Evolutionary conservation across 140 eudicot genomes (phyloP), one percentile per base, ranked within the genome.

Genomic region (Stevia rebaudiana): DNA sequence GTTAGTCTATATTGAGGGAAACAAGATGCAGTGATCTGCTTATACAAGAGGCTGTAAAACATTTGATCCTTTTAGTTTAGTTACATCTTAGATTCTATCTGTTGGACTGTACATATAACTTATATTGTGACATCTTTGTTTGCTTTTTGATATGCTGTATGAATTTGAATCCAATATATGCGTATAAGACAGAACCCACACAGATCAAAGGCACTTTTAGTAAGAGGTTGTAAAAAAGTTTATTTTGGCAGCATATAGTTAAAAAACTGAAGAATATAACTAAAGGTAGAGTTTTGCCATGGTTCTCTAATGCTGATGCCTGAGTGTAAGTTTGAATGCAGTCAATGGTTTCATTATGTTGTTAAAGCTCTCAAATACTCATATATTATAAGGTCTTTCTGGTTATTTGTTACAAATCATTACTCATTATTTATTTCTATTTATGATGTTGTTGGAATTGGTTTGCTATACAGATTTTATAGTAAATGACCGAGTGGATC

Each of bases 401-500:
- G 67, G 18, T 11, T 19, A 64, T 46, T 15, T 31, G 3, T 35
- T 64, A 11, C 48, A 31, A 21, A 19, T 24, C 30, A 17, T 57
- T 61, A 17, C 46, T 11, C 36, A 44, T 36, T 66, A 9, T 18
- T 23, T 10, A 46, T 48, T 35, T 52, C 17, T 42, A 10, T 47
- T 9, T 48, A 33, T 39, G 63, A 33, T 77, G 60, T 64, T 72
- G 71, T 48, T 71, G 40, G 68, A 60, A 1, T 22, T 36, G 11
- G 4, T 44, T 16, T 69, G 64, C 31, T 54, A 15, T 74, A 11
- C 83, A 92, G 98, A 83, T 52, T 92, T 90, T 66, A 84, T 92
- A 58, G 88, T 84, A 24, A 84, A 92, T 73, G 75, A 65, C 42
- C 80, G 84, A 49, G 74, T 73, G 35, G 96, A 88, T 30, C 56